phyloP scores from a whole-genome alignment of 352 stramenopile genomes.

The Halophytophthora polymorphica region DNA sequence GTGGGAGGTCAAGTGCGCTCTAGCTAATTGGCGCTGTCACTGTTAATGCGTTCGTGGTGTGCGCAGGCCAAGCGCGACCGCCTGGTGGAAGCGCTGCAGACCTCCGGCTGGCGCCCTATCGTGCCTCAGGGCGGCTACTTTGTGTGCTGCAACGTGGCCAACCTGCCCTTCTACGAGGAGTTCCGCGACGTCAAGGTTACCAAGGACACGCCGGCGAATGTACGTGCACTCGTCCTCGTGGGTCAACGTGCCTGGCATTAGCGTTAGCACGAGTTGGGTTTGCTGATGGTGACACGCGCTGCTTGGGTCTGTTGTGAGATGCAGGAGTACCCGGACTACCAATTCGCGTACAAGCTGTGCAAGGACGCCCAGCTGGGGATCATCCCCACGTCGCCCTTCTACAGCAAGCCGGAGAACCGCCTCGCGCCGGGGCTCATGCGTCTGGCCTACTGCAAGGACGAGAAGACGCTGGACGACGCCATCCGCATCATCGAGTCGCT shows the following conservation, averaged over 20 bases:
- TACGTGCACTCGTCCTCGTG: no score
- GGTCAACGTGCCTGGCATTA: no score
- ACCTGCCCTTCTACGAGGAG: slow-evolving; percentile 69
- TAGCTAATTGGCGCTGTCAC: slow-evolving; percentile 10
- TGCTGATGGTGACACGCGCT: slow-evolving; percentile 5
- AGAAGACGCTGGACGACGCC: slow-evolving; percentile 89
- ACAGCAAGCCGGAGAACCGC: slow-evolving; percentile 77
- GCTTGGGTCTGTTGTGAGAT: neutral
- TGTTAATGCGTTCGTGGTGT: slow-evolving; percentile 8
- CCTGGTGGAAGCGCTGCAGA: slow-evolving; percentile 78
- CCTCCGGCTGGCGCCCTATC: slow-evolving; percentile 86
- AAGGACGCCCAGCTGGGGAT: slow-evolving; percentile 88
- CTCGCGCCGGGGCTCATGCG: slow-evolving; percentile 78
- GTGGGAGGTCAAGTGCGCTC: slow-evolving; percentile 18
- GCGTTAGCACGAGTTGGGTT: neutral
- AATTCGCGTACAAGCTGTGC: slow-evolving; percentile 90
- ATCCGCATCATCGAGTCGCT: slow-evolving; percentile 74
- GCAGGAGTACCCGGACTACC: slow-evolving; percentile 83
- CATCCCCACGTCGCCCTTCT: slow-evolving; percentile 95
- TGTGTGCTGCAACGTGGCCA: slow-evolving; percentile 84
- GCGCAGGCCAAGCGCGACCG: slow-evolving; percentile 78
- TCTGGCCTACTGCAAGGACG: slow-evolving; percentile 97
- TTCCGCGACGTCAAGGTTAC: slow-evolving; percentile 56
- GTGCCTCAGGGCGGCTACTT: slow-evolving; percentile 95
- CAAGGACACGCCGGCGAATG: slow-evolving; percentile 49